Evolutionary conservation across 2,329 filamentous ascomycete species (phyloP).

Genomic region (Botryotinia globosa): DNA sequence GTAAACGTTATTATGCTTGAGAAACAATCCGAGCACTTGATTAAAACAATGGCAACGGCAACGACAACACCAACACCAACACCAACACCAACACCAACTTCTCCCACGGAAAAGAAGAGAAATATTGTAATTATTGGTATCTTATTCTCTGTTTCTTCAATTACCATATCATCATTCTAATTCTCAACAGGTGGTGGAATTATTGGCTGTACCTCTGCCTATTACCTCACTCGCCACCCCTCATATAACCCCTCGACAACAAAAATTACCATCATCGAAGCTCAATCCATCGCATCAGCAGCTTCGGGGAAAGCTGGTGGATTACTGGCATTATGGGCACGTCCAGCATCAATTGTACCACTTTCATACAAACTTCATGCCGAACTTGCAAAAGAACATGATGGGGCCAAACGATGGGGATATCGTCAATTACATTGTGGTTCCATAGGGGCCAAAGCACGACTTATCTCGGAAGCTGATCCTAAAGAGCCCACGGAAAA

Average conservation of each 20-base stretch:
- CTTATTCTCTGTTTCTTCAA: conserved; percentile 34
- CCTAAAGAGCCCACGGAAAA: not conserved
- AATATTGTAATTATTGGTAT: conserved; percentile 40
- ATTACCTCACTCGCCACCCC: conserved; percentile 84
- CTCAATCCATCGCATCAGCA: conserved; percentile 78
- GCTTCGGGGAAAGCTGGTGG: conserved; percentile 95
- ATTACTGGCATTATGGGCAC: conserved; percentile 86
- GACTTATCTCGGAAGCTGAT: conserved; percentile 18
- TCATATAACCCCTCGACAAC: conserved; percentile 73
- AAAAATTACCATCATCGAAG: conserved; percentile 82
- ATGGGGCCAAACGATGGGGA: conserved; percentile 77
- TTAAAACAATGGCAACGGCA: conserved; percentile 10
- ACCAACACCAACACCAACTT: not conserved
- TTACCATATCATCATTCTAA: too few relatives aligned
- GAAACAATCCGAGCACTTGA: not conserved
- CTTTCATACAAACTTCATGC: conserved; percentile 81
- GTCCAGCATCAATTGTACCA: conserved; percentile 78
- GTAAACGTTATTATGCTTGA: not conserved
- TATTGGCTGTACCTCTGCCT: conserved; percentile 87
- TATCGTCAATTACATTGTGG: conserved; percentile 80
- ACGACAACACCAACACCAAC: not conserved
- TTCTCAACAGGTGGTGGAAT: conserved; percentile 66
- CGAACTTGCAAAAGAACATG: conserved; percentile 80
- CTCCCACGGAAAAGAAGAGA: conserved; percentile 15
- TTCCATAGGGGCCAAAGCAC: conserved; percentile 32